Evolutionary conservation across 495 filamentous ascomycete genomes (phyloP).

Genomic region (Trichoderma reesei): DNA sequence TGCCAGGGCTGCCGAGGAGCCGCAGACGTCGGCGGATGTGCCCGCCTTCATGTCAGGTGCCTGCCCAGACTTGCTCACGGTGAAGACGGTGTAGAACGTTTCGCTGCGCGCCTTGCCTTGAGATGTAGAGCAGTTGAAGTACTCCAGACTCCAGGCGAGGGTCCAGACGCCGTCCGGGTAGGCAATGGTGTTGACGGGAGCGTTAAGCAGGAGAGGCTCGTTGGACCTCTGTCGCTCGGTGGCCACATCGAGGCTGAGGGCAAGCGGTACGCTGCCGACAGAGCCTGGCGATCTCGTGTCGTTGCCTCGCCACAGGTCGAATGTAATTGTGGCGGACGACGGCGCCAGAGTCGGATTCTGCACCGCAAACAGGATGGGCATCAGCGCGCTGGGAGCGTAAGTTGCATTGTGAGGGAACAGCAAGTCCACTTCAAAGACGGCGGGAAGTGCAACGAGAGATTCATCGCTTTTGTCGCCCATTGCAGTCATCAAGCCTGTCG

Average conservation of each 20-base stretch:
- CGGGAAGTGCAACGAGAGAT: neutral
- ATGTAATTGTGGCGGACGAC: conserved; percentile 14
- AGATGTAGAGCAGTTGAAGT: neutral
- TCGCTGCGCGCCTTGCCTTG: neutral
- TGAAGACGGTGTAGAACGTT: neutral
- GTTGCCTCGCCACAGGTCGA: conserved; percentile 12
- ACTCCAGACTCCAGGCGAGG: neutral
- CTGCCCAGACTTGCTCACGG: neutral
- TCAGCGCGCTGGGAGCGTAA: conserved; percentile 23
- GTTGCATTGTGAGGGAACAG: conserved; percentile 35
- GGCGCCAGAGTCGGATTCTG: conserved; percentile 23
- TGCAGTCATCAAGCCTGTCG: neutral
- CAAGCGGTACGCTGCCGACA: conserved; percentile 9
- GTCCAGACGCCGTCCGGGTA: neutral
- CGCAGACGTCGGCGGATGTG: neutral
- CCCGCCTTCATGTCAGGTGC: neutral
- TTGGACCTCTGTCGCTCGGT: conserved; percentile 16
- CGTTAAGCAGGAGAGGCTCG: conserved; percentile 20
- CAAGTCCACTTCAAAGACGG: conserved; percentile 24
- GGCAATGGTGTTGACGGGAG: neutral
- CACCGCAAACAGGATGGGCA: conserved; percentile 32
- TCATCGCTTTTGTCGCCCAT: neutral
- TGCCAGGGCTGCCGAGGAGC: neutral
- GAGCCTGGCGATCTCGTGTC: neutral
- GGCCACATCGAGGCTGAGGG: conserved; percentile 9